Base-by-base conservation (phyloP, 164 flowering plant species). In the Macadamia integrifolia region DNA sequence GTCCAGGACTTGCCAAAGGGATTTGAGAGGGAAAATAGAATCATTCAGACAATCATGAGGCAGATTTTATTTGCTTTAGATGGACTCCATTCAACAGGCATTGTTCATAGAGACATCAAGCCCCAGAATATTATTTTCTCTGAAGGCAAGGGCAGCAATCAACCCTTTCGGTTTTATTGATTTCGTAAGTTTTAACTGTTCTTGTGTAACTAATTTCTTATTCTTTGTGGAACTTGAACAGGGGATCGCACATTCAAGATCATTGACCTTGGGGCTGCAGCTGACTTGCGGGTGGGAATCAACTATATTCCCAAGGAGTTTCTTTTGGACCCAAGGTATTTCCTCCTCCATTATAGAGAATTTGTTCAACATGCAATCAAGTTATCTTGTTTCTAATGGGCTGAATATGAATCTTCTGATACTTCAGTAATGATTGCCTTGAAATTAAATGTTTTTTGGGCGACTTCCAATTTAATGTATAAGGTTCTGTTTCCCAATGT, bases 231-330 rank as follows among this genome's bases (percentile, higher is more conserved):
- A 78, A 64, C 61, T n/a, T 75, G 66, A 57, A 58, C 89, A 93
- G 98, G 86, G 17, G 72, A 93, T 72, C 91, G 97, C 13, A 84
- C 88, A 57, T 94, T 94, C 83, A 94, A 94, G 81, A 92, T 94
- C 73, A 94, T 94, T 72, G 99, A 94, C 84, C 96, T 94, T 62
- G 99, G 99, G 61, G 99, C 97, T 69, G 97, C 99, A 43, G 79
- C 99, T 31, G 99, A 94, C 85, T 71, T 94, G 74, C 79, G 97
- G 86, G 99, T 94, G 13, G 97, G 99, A 32, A 94, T 94, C 74
- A 94, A 94, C 79, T 94, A 94, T 71, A 87, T 92, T 68, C 97
- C 97, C 1, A 94, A 94, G 71, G 99, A 94, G 74, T 94, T 92
- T 79, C 85, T 94, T 35, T 81, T 94, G 74, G 98, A 94, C 65